A percentile compares a stretch with the other conserved stretches of the same genome.
phyloP scores from a whole-genome alignment of 2,329 filamentous ascomycete species.

The Neoscytalidium dimidiatum region DNA sequence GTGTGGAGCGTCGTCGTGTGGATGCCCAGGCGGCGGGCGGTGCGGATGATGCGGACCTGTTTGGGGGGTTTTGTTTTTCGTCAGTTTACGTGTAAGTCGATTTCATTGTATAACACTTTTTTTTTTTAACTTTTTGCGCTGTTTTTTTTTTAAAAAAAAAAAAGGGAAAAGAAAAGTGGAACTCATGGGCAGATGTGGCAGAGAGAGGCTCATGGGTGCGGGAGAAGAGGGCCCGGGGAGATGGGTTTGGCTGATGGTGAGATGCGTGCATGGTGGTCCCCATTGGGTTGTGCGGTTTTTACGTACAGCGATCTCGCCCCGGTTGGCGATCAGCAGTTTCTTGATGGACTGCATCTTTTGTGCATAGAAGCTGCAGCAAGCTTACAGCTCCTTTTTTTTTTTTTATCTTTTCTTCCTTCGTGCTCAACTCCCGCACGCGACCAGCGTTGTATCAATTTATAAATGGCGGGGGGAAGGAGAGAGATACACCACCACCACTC shows the following conservation, averaged over 20 bases:
- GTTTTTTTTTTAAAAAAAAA: no score
- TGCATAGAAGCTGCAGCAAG: background rate
- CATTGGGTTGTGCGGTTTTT: background rate
- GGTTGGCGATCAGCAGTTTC: slow-evolving; percentile 59
- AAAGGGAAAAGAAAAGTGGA: no score
- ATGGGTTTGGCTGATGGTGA: background rate
- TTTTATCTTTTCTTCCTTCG: no score
- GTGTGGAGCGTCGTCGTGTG: slow-evolving; percentile 61
- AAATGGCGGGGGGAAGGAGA: background rate
- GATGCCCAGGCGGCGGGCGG: slow-evolving; percentile 53
- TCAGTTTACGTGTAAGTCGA: no score
- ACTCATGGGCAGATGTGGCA: no score
- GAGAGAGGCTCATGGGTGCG: no score
- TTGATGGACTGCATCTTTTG: slow-evolving; percentile 46
- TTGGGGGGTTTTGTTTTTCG: no score
- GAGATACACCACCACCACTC: background rate
- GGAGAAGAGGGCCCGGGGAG: background rate
- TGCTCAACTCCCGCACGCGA: no score
- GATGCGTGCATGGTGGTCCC: background rate
- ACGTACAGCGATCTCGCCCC: slow-evolving; percentile 58
- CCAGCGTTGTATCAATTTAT: background rate
- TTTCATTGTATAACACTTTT: no score
- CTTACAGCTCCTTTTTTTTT: background rate
- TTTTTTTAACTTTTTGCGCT: no score
- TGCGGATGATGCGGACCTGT: slow-evolving; percentile 51